These are phyloP conservation scores for Elasticomyces elasticus DNA, from an alignment of 495 filamentous ascomycete species.

Conservation along the genomic window DNA sequence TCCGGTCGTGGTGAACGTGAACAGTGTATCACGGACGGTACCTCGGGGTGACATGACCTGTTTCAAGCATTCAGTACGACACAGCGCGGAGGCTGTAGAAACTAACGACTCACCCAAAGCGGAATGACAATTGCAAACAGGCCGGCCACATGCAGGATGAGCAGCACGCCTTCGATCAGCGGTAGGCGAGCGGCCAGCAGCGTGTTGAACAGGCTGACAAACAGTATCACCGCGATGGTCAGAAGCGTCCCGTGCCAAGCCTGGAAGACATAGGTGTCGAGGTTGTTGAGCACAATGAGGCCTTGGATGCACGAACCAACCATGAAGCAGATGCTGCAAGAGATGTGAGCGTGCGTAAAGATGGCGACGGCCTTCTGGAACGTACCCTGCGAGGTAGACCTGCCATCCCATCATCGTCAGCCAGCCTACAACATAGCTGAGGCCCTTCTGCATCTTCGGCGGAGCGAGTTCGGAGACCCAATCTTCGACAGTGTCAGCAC, in stretches of 20 bases:
- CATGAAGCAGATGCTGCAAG: not conserved
- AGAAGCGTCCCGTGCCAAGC: slow-evolving; percentile 38
- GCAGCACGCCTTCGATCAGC: slow-evolving; percentile 9
- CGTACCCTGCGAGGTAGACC: slow-evolving; percentile 8
- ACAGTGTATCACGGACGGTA: too few relatives aligned
- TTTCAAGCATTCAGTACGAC: not conserved
- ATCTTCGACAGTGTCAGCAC: too few relatives aligned
- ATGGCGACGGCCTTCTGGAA: too few relatives aligned
- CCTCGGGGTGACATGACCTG: too few relatives aligned
- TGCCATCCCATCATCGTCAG: slow-evolving; percentile 40
- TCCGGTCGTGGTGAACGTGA: too few relatives aligned
- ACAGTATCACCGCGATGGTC: slow-evolving; percentile 13
- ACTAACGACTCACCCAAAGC: slow-evolving; percentile 16
- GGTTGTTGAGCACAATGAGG: slow-evolving; percentile 31
- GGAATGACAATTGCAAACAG: slow-evolving; percentile 19
- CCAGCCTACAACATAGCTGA: slow-evolving; percentile 28
- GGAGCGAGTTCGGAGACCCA: too few relatives aligned
- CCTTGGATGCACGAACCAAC: slow-evolving; percentile 36
- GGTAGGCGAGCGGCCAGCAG: slow-evolving; percentile 35
- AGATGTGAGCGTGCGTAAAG: too few relatives aligned
- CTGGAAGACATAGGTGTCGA: slow-evolving; percentile 31
- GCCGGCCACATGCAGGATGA: slow-evolving; percentile 13
- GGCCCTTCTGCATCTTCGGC: slow-evolving; percentile 4
- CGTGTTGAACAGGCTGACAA: slow-evolving; percentile 32
- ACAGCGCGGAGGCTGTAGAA: slow-evolving; percentile 21